phyloP scores from a whole-genome alignment of 2,329 filamentous ascomycete species.

The Aquanectria penicillioides region DNA sequence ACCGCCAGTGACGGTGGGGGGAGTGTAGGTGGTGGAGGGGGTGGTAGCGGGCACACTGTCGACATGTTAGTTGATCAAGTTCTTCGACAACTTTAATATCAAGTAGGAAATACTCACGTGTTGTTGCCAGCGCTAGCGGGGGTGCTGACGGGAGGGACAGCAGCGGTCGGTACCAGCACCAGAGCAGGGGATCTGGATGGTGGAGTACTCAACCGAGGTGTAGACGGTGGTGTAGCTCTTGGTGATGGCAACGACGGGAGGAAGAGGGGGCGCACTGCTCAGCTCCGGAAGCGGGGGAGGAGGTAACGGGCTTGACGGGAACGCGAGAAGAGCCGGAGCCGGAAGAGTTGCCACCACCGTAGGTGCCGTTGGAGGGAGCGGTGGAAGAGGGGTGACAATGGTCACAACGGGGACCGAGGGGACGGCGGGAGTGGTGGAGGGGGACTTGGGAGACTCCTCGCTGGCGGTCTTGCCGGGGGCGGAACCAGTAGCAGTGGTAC shows the following conservation, averaged over 20 bases:
- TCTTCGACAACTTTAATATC: conserved; percentile 19
- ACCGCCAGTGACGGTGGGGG: conserved; percentile 58
- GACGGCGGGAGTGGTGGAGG: conserved; percentile 12
- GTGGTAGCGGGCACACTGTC: conserved; percentile 35
- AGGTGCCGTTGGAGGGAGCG: conserved; percentile 19
- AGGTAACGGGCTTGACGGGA: conserved; percentile 29
- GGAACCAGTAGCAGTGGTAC: conserved; percentile 23
- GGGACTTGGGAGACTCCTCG: conserved; percentile 23
- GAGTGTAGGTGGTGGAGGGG: conserved; percentile 40
- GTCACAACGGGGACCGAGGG: conserved; percentile 2
- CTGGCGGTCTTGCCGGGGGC: conserved; percentile 25
- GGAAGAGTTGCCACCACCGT: neutral
- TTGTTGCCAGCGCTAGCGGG: conserved; percentile 42
- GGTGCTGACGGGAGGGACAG: conserved; percentile 41
- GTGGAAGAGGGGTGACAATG: neutral
- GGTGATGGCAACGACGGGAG: conserved; percentile 63
- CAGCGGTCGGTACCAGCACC: conserved; percentile 33
- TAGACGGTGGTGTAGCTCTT: conserved; percentile 66
- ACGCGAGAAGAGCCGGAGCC: neutral
- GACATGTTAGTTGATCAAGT: conserved; percentile 16
- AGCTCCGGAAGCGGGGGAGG: conserved; percentile 32
- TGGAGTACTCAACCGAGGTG: conserved; percentile 64
- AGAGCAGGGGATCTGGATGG: conserved; percentile 41
- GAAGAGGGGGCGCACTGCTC: conserved; percentile 37
- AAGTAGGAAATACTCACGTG: conserved; percentile 41